A percentile compares a stretch with the other conserved stretches of the same genome.
Conservation (phyloP, 257 asterid genomes). For the Orobanche coerulescens region DNA sequence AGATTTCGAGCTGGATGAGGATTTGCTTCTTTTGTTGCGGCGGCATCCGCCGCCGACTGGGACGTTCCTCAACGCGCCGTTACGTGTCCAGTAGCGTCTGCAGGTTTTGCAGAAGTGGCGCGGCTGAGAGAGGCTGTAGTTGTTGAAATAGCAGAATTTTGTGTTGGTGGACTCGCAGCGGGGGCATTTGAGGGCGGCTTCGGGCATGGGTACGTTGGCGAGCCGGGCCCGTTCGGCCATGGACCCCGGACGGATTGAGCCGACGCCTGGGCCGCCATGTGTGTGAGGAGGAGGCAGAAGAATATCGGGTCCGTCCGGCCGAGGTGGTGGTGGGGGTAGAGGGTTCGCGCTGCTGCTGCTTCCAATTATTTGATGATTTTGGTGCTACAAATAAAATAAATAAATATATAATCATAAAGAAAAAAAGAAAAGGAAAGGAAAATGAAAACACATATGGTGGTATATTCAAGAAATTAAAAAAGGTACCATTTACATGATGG, state of each 20-base stretch:
- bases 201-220: slow-evolving; percentile 83
- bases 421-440: slow-evolving; percentile 4
- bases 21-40: slow-evolving; percentile 61
- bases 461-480: slow-evolving; percentile 45
- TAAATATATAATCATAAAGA: not conserved
- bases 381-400: slow-evolving; percentile 38
- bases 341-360: slow-evolving; percentile 36
- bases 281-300: slow-evolving; percentile 33
- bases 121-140: slow-evolving; percentile 84
- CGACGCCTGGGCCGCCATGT: slow-evolving; percentile 40
- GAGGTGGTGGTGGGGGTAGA: slow-evolving; percentile 31
- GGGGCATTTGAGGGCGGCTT: slow-evolving; percentile 73
- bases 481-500: slow-evolving; percentile 6
- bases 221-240: slow-evolving; percentile 87
- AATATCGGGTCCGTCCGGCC: too few relatives aligned
- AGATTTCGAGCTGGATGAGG: slow-evolving; percentile 50
- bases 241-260: slow-evolving; percentile 71
- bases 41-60: slow-evolving; percentile 94
- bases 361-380: slow-evolving; percentile 40
- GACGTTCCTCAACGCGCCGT: slow-evolving; percentile 80
- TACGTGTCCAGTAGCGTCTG: slow-evolving; percentile 84
- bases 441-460: slow-evolving; percentile 25
- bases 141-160: slow-evolving; percentile 88
- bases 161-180: slow-evolving; percentile 88
- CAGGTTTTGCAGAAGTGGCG: slow-evolving; percentile 97